Base-by-base conservation (phyloP, 345 rosid genomes). In the Brassica carinata region DNA sequence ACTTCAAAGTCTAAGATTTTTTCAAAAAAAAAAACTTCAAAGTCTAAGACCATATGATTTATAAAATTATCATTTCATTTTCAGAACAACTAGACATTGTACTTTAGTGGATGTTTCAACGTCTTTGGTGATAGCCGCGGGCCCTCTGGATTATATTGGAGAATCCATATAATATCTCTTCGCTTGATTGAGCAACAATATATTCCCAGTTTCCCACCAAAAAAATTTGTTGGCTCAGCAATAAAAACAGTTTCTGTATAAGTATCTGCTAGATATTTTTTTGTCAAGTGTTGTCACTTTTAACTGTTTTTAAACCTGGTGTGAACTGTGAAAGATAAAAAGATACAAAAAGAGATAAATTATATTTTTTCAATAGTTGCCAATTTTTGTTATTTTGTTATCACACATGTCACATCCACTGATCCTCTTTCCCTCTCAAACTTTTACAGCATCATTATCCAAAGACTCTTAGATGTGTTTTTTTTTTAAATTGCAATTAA, bases 61-160 rank as follows among this genome's bases (percentile, higher is more conserved):
- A 79, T 74, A 26, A 61, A 64, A 48, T 5, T 67, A 69, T 61
- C 59, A 69, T 63, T 62, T 68, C 19, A 48, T 80, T 68, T 62
- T 33, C 26, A 5, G 57, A 61, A 73, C 82, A 79, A 66, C 17
- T 66, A 15, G 23, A 33, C 67, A 40, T 55, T 40, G 48, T 13
- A 11, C 55, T 59, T 33, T 79, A 61, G 79, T 68, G 83, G 83
- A 79, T 74, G 71, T 74, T 74, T 73, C 83, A 79, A 79, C 83
- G 78, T 79, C 74, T 68, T 3, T 48, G 2, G 48, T 62, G 57
- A 79, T 74, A 30, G 15, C 51, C 65, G 64, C 55, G 78, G 83
- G 70, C 58, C 78, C 18, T 74, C n/a, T 74, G 14, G 18, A 48
- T 77, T 58, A 55, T 71, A 53, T 53, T 64, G 59, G 66, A 78